Evolutionary conservation across 768 basidiomycete genomes (phyloP), one percentile per base, ranked within the genome.

Genomic region (Mycena venus): DNA sequence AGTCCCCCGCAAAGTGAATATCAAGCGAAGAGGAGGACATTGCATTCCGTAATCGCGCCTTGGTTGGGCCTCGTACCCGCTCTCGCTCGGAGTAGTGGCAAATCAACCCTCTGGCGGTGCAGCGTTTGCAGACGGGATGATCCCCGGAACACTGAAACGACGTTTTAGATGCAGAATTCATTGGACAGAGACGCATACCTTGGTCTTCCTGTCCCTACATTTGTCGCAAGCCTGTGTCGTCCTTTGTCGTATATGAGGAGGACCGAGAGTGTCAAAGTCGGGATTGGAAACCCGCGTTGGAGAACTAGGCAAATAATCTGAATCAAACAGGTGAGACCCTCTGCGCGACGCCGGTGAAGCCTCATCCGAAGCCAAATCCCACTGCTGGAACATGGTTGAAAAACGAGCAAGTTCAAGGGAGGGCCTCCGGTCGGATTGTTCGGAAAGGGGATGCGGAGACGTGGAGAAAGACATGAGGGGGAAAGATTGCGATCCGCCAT

Each of bases 201-300:
- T 91, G 10, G 89, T 90, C 82, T 91, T 91, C 29, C 90, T 84
- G 70, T 88, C 86, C 21, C 90, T 83, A 77, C 90, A 91, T 78
- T 89, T 89, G 70, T 89, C 87, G 77, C 90, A 91, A 25, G 90
- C 90, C 70, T 89, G 88, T 0, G 86, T 82, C 19, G 88, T 90
- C 36, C 89, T 83, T 70, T 88, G 86, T 56, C 85, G 84, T 70
- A 80, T 79, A 56, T 78, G 71, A 8, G 81, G 79, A 17, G 78
- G 53, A 3, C 55, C 56, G 58, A 64, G 34, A 23, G 2, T 49
- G 23, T 70, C 68, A 68, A 73, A 64, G 25, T 73, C 63, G 32
- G 34, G 23, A 15, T 31, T 32, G n/a, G 49, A 34, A 15, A 49
- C 3, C 6, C 44, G 53, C 23, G 36, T 34, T 62, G 31, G 56